Base-by-base conservation (phyloP, 257 asterid species). In the Hygrophila difformis region DNA sequence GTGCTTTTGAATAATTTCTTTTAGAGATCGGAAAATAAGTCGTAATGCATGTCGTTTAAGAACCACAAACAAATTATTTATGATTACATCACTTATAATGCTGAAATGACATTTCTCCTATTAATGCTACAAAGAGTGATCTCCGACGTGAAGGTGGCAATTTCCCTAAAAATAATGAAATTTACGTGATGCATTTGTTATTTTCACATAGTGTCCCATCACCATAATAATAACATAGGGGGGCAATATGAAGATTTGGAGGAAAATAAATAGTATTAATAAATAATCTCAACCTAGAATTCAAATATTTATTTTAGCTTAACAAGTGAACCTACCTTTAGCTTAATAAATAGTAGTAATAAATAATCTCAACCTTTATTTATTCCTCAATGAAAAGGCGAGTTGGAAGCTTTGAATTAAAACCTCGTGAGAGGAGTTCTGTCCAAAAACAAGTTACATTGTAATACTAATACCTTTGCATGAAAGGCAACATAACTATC, bases 71-170 rank as follows among this genome's bases (percentile, higher is more conserved):
- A n/a, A n/a, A n/a, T n/a, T n/a, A n/a, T n/a, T n/a, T n/a, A n/a
- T n/a, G n/a, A n/a, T n/a, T n/a, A n/a, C n/a, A n/a, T n/a, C n/a
- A n/a, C n/a, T n/a, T n/a, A n/a, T n/a, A n/a, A n/a, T n/a, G n/a
- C n/a, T n/a, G n/a, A n/a, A n/a, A n/a, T n/a, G n/a, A n/a, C n/a
- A n/a, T n/a, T n/a, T n/a, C n/a, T n/a, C n/a, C n/a, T n/a, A n/a
- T n/a, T n/a, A n/a, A n/a, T n/a, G n/a, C n/a, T 42, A 86, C 70
- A 51, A 76, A 91, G 35, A 91, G 92, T 61, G 99, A 91, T 68
- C 99, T 78, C 20, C 88, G 74, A 18, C 99, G 79, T 55, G 99
- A 79, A 49, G 93, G 78, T 49, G 84, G 84, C 47, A 86, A 67
- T 9, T 67, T 56, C 55, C 93, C 98, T 85, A 88, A 46, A 70